Evolutionary conservation across 2,329 filamentous ascomycete species (phyloP).

Genomic region (Aspergillus novofumigatus): DNA sequence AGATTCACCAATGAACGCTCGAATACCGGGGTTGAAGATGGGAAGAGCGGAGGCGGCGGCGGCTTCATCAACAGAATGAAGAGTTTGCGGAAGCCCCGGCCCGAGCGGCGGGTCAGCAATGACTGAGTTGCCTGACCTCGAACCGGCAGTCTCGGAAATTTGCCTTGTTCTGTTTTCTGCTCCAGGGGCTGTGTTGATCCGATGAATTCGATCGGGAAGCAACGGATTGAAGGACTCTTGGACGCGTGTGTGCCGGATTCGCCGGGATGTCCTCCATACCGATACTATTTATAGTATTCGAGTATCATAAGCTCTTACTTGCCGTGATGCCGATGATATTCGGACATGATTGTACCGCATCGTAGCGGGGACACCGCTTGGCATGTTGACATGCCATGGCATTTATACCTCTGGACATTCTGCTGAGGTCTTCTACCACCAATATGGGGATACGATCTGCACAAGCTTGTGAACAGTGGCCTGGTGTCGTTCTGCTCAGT

Average conservation of each 20-base stretch:
- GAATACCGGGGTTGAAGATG: conserved; percentile 30
- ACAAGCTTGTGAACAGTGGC: not conserved
- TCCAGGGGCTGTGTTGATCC: not conserved
- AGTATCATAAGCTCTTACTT: not conserved
- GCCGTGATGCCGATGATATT: not conserved
- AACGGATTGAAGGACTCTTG: conserved; percentile 2
- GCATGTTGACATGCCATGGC: not conserved
- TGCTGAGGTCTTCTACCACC: not conserved
- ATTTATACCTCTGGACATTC: not conserved
- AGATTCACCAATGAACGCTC: conserved; percentile 57
- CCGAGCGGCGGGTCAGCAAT: conserved; percentile 36
- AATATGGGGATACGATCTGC: not conserved
- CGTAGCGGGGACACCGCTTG: not conserved
- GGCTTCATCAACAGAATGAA: conserved; percentile 76
- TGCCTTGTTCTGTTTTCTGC: not conserved
- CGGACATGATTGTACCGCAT: not conserved
- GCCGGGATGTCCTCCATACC: not conserved
- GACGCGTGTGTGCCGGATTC: not conserved
- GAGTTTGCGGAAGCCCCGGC: conserved; percentile 61
- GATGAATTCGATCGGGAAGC: not conserved
- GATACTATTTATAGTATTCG: not conserved
- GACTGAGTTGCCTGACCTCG: conserved; percentile 14
- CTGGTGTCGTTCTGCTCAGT: not conserved
- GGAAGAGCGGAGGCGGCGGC: conserved; percentile 46
- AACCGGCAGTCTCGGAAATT: not conserved